phyloP scores from a whole-genome alignment of 129 eudicot species.

The carrot (Daucus carota) region DH1_v3.0 NC_030382.2:49058501-49059000 shows the following conservation, averaged over 20 bases:
- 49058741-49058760: constrained; percentile 51
- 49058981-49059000: constrained; percentile 92
- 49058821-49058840: constrained; percentile 66
- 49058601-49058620: constrained; percentile 85
- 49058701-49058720: constrained; percentile 79
- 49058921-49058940: constrained; percentile 93
- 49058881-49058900: constrained; percentile 18
- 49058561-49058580: background rate
- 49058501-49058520: background rate
- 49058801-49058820: constrained; percentile 84
- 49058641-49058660: constrained; percentile 92
- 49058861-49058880: constrained; percentile 20
- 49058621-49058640: constrained; percentile 92
- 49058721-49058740: constrained; percentile 41
- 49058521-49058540: too few relatives aligned
- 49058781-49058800: constrained; percentile 87
- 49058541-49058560: background rate
- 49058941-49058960: constrained; percentile 88
- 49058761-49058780: constrained; percentile 80
- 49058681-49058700: constrained; percentile 91
- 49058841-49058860: constrained; percentile 29
- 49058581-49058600: background rate
- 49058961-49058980: constrained; percentile 95
- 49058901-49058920: constrained; percentile 76
- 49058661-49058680: constrained; percentile 97